Base-by-base conservation (phyloP, 371 early-diverging fungal genomes). In the Vairimorpha necatrix region DNA sequence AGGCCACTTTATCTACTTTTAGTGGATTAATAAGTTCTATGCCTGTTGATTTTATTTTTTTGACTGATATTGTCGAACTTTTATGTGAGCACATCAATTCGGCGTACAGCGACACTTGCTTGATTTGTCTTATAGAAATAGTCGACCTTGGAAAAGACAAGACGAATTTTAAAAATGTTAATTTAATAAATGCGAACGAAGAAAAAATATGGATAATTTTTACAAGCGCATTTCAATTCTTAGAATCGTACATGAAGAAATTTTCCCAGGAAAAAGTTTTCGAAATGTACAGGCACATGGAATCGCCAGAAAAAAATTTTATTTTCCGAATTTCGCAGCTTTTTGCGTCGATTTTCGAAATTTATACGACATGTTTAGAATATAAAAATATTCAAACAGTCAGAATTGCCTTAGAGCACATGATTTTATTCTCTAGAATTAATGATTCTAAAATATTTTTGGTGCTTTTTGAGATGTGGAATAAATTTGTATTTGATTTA, bases 21-120 rank as follows among this genome's bases (percentile, higher is more conserved):
- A 85, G 91, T 66, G 88, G 92, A 65, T 95, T 95, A 86, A 87
- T 96, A 71, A 92, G 90, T 86, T 96, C 95, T 92, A 91, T 98
- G 76, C 95, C 95, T 30, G 87, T 92, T 38, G 94, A 93, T 22
- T 98, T 91, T 83, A 91, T 96, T 62, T 96, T 96, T 75, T 91
- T 95, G 81, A 94, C 93, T 14, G 89, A 90, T 78, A 84, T 98
- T 53, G 92, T 96, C 34, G 90, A 89, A 18, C 32, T 80, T 2
- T 39, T 84, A 13, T 32, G 33, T 18, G 74, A 67, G 26, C 78
- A 81, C 36, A 46, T 87, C 87, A 82, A 79, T 39, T 68, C 72
- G 14, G 14, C 70, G 26, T 77, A 79, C 53, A 67, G 72, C 24
- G 48, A 76, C 56, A 56, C 72, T n/a, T 36, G 58, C 6, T 48